Evolutionary conservation across 495 filamentous ascomycete species (phyloP), one percentile per base, ranked within the genome.

Genomic region (Penicillium chermesinum): DNA sequence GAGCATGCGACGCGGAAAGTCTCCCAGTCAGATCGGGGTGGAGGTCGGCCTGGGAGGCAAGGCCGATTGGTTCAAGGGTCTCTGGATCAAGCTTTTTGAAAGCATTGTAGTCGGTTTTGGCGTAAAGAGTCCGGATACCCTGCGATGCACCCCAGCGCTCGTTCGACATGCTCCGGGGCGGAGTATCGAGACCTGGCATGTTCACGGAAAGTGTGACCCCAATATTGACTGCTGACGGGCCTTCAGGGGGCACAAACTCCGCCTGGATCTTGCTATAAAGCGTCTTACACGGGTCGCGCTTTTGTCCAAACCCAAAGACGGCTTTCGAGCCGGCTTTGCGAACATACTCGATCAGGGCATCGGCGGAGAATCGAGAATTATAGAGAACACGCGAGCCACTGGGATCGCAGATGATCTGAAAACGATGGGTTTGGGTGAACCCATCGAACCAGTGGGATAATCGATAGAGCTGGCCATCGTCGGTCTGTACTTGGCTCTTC

Each of bases 401-500:
- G 3, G 66, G 43, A n/a, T n/a, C 51, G 50, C 13, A 65, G 53
- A n/a, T n/a, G 25, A 91, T 82, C 47, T 86, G 73, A 66, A 93
- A 91, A 12, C 80, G 78, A 54, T 89, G 86, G 2, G 79, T 81
- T 49, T 88, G 83, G n/a, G 74, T 74, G 36, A 89, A 80, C n/a
- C 85, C 82, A 62, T 90, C 84, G 49, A 90, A 88, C 88, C 87
- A 93, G 57, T 93, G 88, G 0, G 65, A 76, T 7, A 79, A 65
- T 20, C 68, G 63, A 52, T 79, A 79, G 0, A 74, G 78, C 1
- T 73, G 74, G 22, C 77, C 78, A 0, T 76, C 64, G 13, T 80
- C 74, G 13, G 73, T 73, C 36, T 82, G 64, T 7, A 86, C 58
- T 47, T 76, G 76, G 49, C 75, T 76, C 14, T 73, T 68, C 0